Evolutionary conservation across 768 basidiomycete species (phyloP), one percentile per base, ranked within the genome.

Genomic region (Candolleomyces efflorescens): DNA sequence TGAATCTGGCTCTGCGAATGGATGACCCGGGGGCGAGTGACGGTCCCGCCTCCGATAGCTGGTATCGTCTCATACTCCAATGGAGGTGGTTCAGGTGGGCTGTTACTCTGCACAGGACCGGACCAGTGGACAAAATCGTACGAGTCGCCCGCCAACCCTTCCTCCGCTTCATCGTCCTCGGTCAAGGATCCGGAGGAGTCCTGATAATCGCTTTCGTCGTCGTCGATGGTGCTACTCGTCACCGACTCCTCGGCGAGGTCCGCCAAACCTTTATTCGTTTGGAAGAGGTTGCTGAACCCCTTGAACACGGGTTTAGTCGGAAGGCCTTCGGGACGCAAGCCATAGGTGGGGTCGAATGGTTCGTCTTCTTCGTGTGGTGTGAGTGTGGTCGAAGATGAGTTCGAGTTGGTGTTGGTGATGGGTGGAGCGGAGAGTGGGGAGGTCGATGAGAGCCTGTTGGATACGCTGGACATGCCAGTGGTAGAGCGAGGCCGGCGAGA

Each of bases 301-400:
- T 81, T 78, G 69, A 95, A 97, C 3, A 86, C 82, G 59, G 87
- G 88, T 73, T 93, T 95, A 1, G 82, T 80, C 0, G 94, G 94
- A 1, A 96, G 76, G 1, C 92, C 90, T 66, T 98, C 95, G 0
- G 94, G 93, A 23, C 96, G 87, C 12, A 98, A 76, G 15, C 96
- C 96, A 67, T 99, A 98, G 0, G 96, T 98, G 0, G 94, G 96
- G 65, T 98, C 96, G 69, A 91, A 97, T 60, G 90, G 86, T 72
- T 97, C 94, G 32, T 94, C 64, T 51, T 76, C 75, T 56, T 59
- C 58, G 64, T 59, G 18, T 61, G 62, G 3, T 70, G 60, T 39
- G 62, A 57, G 43, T 58, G 61, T 53, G 55, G 47, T 58, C 45
- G 69, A 46, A 61, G 57, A 49, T 56, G 61, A n/a, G 63, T 56